These are phyloP conservation scores for Phyllosticta citriasiana DNA, from an alignment of 2,329 filamentous ascomycete species.

Conservation along the genomic window DNA sequence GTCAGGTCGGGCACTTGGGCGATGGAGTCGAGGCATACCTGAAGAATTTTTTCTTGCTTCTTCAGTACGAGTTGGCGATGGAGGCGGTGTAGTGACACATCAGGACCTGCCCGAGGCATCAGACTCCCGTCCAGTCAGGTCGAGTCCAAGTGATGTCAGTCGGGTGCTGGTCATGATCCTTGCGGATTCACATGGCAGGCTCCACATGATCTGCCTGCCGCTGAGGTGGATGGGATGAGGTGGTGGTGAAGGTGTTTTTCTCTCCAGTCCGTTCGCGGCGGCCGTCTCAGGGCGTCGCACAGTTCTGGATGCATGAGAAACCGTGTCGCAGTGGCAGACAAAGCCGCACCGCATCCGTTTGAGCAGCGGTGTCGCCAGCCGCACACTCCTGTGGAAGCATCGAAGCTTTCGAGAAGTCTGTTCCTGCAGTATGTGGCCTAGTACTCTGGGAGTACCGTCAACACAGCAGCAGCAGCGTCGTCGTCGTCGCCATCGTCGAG, in stretches of 20 bases:
- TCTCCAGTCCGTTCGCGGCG: not conserved
- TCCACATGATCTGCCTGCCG: not conserved
- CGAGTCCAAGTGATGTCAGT: not conserved
- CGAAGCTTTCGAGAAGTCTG: not conserved
- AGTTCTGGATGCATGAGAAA: not conserved
- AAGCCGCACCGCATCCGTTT: not conserved
- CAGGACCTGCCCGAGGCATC: not conserved
- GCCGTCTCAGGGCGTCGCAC: not conserved
- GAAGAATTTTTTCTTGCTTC: not conserved
- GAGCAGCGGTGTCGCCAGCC: not conserved
- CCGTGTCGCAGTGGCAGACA: not conserved
- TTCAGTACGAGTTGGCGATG: not conserved
- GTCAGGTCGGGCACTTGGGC: too few relatives aligned
- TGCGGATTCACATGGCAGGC: not conserved
- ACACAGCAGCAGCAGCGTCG: too few relatives aligned
- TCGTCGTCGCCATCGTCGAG: too few relatives aligned
- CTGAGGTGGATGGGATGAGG: not conserved
- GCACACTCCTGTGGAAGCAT: not conserved
- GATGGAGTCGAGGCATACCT: too few relatives aligned
- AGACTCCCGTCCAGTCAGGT: too few relatives aligned
- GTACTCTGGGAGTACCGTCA: too few relatives aligned
- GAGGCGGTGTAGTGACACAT: too few relatives aligned
- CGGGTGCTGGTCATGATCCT: not conserved
- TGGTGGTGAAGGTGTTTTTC: not conserved
- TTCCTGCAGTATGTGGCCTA: not conserved